Conservation (phyloP, 1,139 yeast species). For the Diutina rugosa region DNA sequence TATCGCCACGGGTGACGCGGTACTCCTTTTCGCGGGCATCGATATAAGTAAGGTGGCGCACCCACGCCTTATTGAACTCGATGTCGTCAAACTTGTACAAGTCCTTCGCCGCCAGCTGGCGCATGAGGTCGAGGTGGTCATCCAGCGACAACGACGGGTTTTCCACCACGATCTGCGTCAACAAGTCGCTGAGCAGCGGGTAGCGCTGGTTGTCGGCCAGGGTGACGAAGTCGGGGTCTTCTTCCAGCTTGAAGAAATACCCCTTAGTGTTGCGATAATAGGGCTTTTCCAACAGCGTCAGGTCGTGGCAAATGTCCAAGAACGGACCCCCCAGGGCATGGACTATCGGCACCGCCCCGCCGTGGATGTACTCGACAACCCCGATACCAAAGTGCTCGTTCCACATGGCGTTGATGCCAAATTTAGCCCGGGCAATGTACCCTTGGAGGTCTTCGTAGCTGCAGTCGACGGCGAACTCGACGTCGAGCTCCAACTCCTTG, state of each 20-base stretch:
- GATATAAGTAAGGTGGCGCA: no score
- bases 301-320: conserved; percentile 43
- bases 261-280: conserved; percentile 44
- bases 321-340: conserved; percentile 96
- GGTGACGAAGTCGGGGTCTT: conserved; percentile 43
- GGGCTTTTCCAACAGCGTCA: neutral
- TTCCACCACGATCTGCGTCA: neutral
- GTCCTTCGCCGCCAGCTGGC: neutral
- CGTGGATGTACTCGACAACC: conserved; percentile 83
- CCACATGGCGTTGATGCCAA: conserved; percentile 97
- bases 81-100: neutral
- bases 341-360: conserved; percentile 77
- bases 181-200: neutral
- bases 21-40: neutral
- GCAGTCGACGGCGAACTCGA: conserved; percentile 67
- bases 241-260: conserved; percentile 49
- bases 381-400: conserved; percentile 98
- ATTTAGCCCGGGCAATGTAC: conserved; percentile 45
- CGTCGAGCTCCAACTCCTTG: conserved; percentile 32
- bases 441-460: conserved; percentile 50
- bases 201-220: neutral
- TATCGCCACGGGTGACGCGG: neutral
- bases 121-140: neutral
- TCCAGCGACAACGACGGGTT: neutral
- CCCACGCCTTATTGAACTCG: neutral